phyloP scores from a whole-genome alignment of 2,329 filamentous ascomycete species.

The Paecilomyces sp. region DNA sequence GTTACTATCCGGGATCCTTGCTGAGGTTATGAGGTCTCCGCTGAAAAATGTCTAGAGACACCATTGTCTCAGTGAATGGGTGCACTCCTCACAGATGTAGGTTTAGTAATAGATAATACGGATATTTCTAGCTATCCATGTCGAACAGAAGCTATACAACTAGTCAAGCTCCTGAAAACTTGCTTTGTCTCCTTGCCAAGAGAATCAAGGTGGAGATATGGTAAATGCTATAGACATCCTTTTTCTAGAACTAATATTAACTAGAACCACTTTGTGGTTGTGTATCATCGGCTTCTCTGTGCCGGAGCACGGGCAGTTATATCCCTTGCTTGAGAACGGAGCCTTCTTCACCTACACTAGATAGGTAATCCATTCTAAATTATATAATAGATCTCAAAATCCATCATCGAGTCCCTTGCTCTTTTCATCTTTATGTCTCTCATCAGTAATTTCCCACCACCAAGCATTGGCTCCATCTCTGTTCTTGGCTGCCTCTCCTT shows the following conservation, averaged over 20 bases:
- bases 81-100: too few species aligned
- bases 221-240: background rate
- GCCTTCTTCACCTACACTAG: background rate
- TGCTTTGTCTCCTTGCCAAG: background rate
- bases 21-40: too few species aligned
- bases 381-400: conserved; percentile 29
- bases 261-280: background rate
- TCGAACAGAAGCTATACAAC: background rate
- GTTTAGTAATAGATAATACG: too few species aligned
- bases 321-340: background rate
- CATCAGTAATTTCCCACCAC: conserved; percentile 50
- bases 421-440: conserved; percentile 44
- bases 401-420: conserved; percentile 43
- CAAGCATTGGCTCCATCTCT: conserved; percentile 47
- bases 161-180: background rate
- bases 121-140: background rate
- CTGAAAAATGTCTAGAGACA: too few species aligned
- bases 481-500: conserved; percentile 14
- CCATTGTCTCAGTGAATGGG: too few species aligned
- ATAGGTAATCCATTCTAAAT: background rate
- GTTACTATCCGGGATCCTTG: too few species aligned
- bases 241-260: background rate
- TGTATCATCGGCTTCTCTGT: background rate
- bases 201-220: background rate
- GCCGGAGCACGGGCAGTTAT: background rate